These are phyloP conservation scores for Scedosporium apiospermum DNA, from an alignment of 2,329 filamentous ascomycete species.

Conservation along the genomic window DNA sequence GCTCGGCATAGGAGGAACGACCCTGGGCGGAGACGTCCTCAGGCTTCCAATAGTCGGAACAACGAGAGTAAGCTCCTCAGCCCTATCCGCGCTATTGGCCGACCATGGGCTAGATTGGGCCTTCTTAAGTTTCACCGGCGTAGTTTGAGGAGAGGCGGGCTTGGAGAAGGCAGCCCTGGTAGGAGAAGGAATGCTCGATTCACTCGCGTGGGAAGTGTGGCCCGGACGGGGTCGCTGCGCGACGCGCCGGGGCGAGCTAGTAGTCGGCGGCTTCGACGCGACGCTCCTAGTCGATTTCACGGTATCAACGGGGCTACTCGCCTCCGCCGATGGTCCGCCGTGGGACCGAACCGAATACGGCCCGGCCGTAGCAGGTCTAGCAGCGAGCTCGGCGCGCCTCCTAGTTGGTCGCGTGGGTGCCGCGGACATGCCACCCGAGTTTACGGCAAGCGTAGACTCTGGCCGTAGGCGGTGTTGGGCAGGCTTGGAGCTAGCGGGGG, in stretches of 20 bases:
- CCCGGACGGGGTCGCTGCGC: conserved; percentile 34
- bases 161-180: conserved; percentile 17
- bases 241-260: conserved; percentile 40
- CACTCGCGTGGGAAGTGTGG: conserved; percentile 39
- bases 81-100: conserved; percentile 21
- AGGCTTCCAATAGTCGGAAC: conserved; percentile 35
- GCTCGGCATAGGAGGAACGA: conserved; percentile 17
- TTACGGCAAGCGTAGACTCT: conserved; percentile 33
- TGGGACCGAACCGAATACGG: conserved; percentile 55
- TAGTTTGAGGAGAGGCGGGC: conserved; percentile 30
- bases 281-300: conserved; percentile 3
- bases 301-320: conserved; percentile 9
- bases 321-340: conserved; percentile 29
- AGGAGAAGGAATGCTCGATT: conserved; percentile 39
- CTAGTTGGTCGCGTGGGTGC: conserved; percentile 53
- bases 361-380: conserved; percentile 54
- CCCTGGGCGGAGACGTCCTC: conserved; percentile 12
- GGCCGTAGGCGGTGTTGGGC: conserved; percentile 24
- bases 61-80: conserved; percentile 39
- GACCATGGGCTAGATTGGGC: conserved; percentile 16
- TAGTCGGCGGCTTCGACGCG: neutral
- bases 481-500: conserved; percentile 19
- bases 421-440: conserved; percentile 50
- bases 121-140: conserved; percentile 28
- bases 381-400: conserved; percentile 46